Conservation (phyloP, 176 grass and related monocot species). For the Aegilops bicornis region DNA sequence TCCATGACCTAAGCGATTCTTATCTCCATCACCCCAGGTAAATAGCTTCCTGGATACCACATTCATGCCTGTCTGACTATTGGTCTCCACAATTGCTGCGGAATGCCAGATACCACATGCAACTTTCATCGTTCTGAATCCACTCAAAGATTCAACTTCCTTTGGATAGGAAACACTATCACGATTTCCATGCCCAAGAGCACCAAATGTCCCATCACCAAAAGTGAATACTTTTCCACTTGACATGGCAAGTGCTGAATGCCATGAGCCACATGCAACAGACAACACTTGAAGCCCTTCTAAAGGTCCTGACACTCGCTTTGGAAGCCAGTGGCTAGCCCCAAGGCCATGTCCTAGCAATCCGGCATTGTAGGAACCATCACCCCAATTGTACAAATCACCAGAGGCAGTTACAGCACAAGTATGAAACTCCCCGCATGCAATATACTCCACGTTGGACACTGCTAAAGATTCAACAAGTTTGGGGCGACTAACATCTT, state of each 20-base stretch:
- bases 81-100: slow-evolving; percentile 79
- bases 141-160: slow-evolving; percentile 68
- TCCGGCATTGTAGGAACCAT: slow-evolving; percentile 62
- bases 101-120: slow-evolving; percentile 94
- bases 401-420: slow-evolving; percentile 77
- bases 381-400: slow-evolving; percentile 90
- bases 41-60: slow-evolving; percentile 68
- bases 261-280: slow-evolving; percentile 90
- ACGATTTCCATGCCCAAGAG: slow-evolving; percentile 81
- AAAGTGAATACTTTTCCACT: slow-evolving; percentile 80
- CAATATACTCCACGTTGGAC: slow-evolving; percentile 75
- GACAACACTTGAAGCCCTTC: slow-evolving; percentile 75
- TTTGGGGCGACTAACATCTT: slow-evolving; percentile 67
- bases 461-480: slow-evolving; percentile 76
- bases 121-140: slow-evolving; percentile 59
- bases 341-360: slow-evolving; percentile 75
- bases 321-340: slow-evolving; percentile 77
- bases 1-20: slow-evolving; percentile 78
- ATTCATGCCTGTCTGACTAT: slow-evolving; percentile 39
- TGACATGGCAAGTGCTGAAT: slow-evolving; percentile 72
- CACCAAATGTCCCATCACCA: slow-evolving; percentile 88
- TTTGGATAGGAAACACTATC: slow-evolving; percentile 63
- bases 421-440: slow-evolving; percentile 89
- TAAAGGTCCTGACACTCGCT: slow-evolving; percentile 64
- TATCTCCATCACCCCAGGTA: slow-evolving; percentile 95